A percentile compares a stretch with the other conserved stretches of the same genome.
phyloP scores from a whole-genome alignment of 257 asterid species.

The Gentiana macrophylla region DNA sequence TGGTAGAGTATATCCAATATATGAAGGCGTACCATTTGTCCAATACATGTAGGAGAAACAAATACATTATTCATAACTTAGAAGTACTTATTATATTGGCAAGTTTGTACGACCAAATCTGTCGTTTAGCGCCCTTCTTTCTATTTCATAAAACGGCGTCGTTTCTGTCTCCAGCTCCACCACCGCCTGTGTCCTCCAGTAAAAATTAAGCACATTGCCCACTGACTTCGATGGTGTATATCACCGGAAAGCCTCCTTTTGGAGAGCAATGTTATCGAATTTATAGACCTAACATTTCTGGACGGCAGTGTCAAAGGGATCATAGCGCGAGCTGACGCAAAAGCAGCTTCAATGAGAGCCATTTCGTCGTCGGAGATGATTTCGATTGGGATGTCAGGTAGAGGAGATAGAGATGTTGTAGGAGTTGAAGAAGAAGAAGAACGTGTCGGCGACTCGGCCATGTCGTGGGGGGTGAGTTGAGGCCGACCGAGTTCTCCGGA shows the following conservation, averaged over 20 bases:
- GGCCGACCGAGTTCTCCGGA: conserved; percentile 16
- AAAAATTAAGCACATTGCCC: no score
- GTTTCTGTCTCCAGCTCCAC: no score
- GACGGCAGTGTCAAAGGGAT: conserved; percentile 18
- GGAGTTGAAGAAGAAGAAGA: conserved; percentile 4
- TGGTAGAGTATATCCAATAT: no score
- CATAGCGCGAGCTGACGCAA: conserved; percentile 30
- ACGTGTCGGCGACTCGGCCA: conserved; percentile 33
- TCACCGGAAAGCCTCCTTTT: conserved; percentile 56
- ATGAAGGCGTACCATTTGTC: no score
- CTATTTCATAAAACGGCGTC: no score
- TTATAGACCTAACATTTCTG: conserved; percentile 31
- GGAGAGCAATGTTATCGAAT: conserved; percentile 42
- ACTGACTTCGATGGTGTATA: no score
- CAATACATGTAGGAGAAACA: no score
- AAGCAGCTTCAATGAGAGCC: conserved; percentile 74
- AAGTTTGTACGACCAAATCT: no score
- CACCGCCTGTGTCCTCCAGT: no score
- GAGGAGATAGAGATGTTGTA: neutral
- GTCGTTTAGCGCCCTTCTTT: no score
- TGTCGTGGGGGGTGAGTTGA: conserved; percentile 22
- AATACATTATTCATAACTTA: no score
- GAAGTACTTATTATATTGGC: no score
- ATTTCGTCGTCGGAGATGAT: conserved; percentile 65
- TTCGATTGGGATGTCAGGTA: conserved; percentile 42